Conservation (phyloP, 768 basidiomycete species). For the Amanita inopinata region DNA sequence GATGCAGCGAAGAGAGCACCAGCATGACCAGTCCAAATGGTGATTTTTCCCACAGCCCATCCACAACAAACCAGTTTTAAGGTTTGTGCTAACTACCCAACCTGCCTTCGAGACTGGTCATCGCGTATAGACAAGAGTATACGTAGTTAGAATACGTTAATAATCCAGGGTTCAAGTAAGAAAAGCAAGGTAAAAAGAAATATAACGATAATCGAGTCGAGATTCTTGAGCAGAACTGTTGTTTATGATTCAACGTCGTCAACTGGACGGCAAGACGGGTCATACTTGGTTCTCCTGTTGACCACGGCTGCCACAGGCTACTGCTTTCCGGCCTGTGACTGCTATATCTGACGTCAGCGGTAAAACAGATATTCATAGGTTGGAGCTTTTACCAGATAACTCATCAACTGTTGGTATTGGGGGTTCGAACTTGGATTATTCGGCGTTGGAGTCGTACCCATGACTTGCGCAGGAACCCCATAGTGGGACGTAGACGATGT, state of each 20-base stretch:
- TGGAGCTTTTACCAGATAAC: slow-evolving; percentile 44
- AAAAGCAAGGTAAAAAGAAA: background rate
- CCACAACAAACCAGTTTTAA: background rate
- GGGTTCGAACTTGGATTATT: slow-evolving; percentile 28
- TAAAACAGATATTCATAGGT: background rate
- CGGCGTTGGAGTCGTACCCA: slow-evolving; percentile 30
- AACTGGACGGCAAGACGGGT: background rate
- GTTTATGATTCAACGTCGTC: background rate
- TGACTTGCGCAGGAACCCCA: slow-evolving; percentile 32
- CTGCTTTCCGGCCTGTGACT: slow-evolving; percentile 21
- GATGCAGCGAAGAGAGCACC: slow-evolving; percentile 57
- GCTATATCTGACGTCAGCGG: slow-evolving; percentile 15
- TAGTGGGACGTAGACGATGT: slow-evolving; percentile 28
- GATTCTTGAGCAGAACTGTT: background rate
- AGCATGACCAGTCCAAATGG: slow-evolving; percentile 41
- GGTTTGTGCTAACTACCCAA: slow-evolving; percentile 3
- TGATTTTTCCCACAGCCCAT: background rate
- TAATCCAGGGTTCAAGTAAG: background rate
- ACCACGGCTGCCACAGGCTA: too few relatives aligned
- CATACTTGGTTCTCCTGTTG: too few relatives aligned
- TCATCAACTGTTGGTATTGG: slow-evolving; percentile 61
- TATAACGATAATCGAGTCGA: slow-evolving; percentile 5
- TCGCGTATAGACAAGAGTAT: background rate
- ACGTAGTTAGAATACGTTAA: slow-evolving; percentile 5
- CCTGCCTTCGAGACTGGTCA: background rate